Evolutionary conservation across 139 green algal genomes (phyloP), one percentile per base, ranked within the genome.

Genomic region (Pleodorina starrii): DNA sequence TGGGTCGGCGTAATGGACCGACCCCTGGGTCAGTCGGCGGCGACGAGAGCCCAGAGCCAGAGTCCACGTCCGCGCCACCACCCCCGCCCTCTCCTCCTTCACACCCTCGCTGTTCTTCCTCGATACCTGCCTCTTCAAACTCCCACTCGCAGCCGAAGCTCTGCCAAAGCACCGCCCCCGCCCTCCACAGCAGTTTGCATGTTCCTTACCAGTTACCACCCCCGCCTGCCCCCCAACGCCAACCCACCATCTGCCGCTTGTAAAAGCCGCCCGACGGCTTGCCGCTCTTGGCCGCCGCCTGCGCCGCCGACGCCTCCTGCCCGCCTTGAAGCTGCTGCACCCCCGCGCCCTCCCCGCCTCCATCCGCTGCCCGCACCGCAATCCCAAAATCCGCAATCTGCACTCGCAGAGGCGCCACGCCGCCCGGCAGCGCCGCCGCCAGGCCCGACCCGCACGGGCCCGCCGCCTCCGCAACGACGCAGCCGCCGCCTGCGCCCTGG

Each of bases 201-300:
- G n/a, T n/a, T n/a, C n/a, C n/a, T n/a, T n/a, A n/a, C n/a, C n/a
- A n/a, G n/a, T n/a, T 17, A 60, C 51, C 51, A 60, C 59, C 59
- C 59, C 23, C 21, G 21, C 23, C 23, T n/a, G 6, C 16, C 23
- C 27, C 59, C 59, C 59, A 10, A 25, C 16, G n/a, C 40, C 71
- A 29, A 54, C 81, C 11, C 89, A 92, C 84, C 89, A 90, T 90
- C 36, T 72, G 43, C 21, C 91, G 89, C 83, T 97, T 97, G 90
- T 97, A 92, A 89, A 98, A 98, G 43, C 96, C 96, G 12, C 96
- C 90, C 76, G 84, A 57, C 7, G 81, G 81, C 44, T 78, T 87
- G n/a, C 81, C 81, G 43, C 17, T 36, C 3, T 23, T 38, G 23
- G 66, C 35, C 25, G 43, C 74, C 60, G 74, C 86, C 17, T 36